Conservation (phyloP, 2,329 filamentous ascomycete genomes). For the Fusarium sp. region DNA sequence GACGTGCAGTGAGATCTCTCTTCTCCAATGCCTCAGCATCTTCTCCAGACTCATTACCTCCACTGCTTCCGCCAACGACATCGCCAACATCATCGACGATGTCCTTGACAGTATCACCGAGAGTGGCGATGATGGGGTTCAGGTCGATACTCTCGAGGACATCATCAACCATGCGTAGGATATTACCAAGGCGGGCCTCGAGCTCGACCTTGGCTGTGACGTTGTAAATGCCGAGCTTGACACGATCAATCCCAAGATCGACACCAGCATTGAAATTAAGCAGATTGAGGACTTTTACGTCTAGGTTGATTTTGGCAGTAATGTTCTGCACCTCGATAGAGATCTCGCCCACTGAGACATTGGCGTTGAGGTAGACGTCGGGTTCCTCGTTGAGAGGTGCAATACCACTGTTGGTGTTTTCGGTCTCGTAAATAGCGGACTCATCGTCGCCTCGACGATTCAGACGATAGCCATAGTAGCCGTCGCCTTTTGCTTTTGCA, state of each 20-base stretch:
- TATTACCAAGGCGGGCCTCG: slow-evolving; percentile 17
- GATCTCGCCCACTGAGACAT: slow-evolving; percentile 19
- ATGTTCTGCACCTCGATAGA: slow-evolving; percentile 21
- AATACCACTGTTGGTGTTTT: slow-evolving; percentile 19
- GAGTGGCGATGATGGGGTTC: slow-evolving; percentile 17
- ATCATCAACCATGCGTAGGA: slow-evolving; percentile 25
- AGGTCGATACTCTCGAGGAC: slow-evolving; percentile 20
- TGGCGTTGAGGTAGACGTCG: slow-evolving; percentile 19
- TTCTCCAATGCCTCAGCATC: not conserved
- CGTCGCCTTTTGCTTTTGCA: slow-evolving; percentile 17
- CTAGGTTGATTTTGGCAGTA: slow-evolving; percentile 23
- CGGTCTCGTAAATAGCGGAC: slow-evolving; percentile 22
- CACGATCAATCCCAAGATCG: slow-evolving; percentile 21
- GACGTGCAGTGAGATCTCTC: slow-evolving; percentile 14
- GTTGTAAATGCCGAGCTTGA: slow-evolving; percentile 25
- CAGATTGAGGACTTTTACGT: slow-evolving; percentile 21
- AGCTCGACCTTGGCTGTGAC: slow-evolving; percentile 26
- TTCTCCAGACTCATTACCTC: not conserved
- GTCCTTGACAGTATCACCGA: slow-evolving; percentile 8
- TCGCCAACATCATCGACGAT: slow-evolving; percentile 7
- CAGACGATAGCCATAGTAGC: slow-evolving; percentile 20
- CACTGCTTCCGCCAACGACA: not conserved
- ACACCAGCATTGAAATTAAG: slow-evolving; percentile 26
- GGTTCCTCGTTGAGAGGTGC: slow-evolving; percentile 15
- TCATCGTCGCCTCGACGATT: slow-evolving; percentile 18